Base-by-base conservation (phyloP, 1,284 basidiomycete genomes). In the Ceratobasidium sp. region DNA sequence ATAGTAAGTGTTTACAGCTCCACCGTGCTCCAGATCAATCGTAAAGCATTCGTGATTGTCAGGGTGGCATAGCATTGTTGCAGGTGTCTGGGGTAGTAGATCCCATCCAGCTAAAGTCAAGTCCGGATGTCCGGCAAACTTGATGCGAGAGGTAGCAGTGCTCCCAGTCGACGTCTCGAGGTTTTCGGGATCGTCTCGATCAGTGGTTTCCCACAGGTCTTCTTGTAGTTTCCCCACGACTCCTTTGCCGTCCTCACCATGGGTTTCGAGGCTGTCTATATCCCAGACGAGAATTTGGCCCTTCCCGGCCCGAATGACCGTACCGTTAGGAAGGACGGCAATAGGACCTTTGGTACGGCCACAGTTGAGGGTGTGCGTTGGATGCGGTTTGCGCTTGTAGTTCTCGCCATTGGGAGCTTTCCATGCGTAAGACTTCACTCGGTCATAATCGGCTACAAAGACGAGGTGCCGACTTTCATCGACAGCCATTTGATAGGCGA, bases 341-440 rank as follows among this genome's bases (percentile, higher is more conserved):
- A 76, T 66, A 9, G 72, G 72, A 7, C 72, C 72, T 10, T 12
- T 18, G 20, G n/a, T 26, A 13, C 42, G 23, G 13, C 49, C n/a
- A 15, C 42, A 71, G 4, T 71, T 42, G 4, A 78, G 51, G 3
- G 77, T 78, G 40, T 78, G 77, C 3, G 28, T 46, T 9, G 77
- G 56, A 10, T 64, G 51, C 6, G 61, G 61, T 39, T 56, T 23
- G 7, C 42, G n/a, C 3, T 64, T n/a, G 72, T 66, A 76, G 10
- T 15, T 28, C 26, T 42, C 28, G 39, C 68, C 67, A 33, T 61
- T 33, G 1, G 53, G 55, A 28, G 56, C 26, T 10, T 44, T 69
- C 67, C 67, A 78, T 5, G 39, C 33, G 23, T 71, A 72, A 0
- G 66, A 70, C 26, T 78, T 78, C 68, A 78, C 33, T 26, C 77